Percentiles rank a stretch among this genome's conserved stretches.
phyloP scores from a whole-genome alignment of 257 asterid genomes.

The Penstemon davidsonii region DNA sequence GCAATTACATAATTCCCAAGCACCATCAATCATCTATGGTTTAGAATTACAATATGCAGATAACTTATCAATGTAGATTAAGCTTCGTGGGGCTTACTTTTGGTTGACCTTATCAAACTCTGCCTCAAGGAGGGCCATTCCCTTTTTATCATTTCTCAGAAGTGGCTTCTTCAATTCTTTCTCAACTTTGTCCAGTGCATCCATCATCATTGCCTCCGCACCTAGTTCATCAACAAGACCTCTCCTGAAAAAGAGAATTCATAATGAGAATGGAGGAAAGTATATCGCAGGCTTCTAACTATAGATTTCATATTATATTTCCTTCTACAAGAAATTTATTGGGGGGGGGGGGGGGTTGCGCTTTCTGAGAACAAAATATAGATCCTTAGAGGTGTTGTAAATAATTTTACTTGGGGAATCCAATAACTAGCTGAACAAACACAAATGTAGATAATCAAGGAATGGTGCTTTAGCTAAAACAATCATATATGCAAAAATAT shows the following conservation, averaged over 20 bases:
- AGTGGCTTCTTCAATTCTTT: conserved; percentile 83
- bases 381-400: too few species aligned
- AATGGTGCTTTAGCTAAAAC: too few species aligned
- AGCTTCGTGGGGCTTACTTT: conserved; percentile 57
- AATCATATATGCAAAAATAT: neutral
- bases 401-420: too few species aligned
- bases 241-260: conserved; percentile 54
- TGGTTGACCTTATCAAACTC: conserved; percentile 89
- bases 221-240: conserved; percentile 79
- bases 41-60: neutral
- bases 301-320: too few species aligned
- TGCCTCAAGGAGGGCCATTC: conserved; percentile 72
- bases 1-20: neutral
- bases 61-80: conserved; percentile 19
- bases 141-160: conserved; percentile 84
- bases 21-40: neutral
- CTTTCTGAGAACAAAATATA: too few species aligned
- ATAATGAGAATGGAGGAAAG: neutral
- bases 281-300: too few species aligned
- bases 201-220: conserved; percentile 85
- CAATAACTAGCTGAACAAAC: too few species aligned
- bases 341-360: too few species aligned
- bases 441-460: too few species aligned
- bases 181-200: conserved; percentile 86
- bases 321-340: too few species aligned